Evolutionary conservation across 1,139 yeast genomes (phyloP).

Genomic region (Sporopachydermia cereana): DNA sequence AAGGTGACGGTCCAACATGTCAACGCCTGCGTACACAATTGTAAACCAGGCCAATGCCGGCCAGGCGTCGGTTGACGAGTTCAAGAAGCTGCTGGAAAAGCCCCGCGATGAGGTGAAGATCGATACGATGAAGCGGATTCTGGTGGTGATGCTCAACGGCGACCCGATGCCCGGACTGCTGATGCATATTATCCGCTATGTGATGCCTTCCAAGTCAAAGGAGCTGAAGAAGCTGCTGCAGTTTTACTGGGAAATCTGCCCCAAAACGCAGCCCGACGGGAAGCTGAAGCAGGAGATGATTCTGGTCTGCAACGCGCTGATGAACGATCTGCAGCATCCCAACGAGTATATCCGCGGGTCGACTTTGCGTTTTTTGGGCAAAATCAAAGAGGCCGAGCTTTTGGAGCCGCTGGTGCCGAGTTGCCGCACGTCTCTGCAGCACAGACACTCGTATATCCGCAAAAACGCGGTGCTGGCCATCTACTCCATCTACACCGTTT

Average conservation of each 20-base stretch:
- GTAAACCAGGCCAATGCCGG: slow-evolving; percentile 65
- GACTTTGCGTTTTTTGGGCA: slow-evolving; percentile 82
- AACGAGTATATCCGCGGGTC: slow-evolving; percentile 95
- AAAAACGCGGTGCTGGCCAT: slow-evolving; percentile 94
- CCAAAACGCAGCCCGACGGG: slow-evolving; percentile 79
- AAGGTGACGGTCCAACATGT: slow-evolving; percentile 3
- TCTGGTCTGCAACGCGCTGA: slow-evolving; percentile 94
- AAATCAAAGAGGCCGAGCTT: slow-evolving; percentile 84
- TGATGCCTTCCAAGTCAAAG: slow-evolving; percentile 91
- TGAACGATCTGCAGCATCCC: slow-evolving; percentile 95
- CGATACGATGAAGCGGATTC: slow-evolving; percentile 79
- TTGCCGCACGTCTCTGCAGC: slow-evolving; percentile 82
- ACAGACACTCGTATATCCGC: slow-evolving; percentile 95
- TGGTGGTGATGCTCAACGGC: slow-evolving; percentile 83
- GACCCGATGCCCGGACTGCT: slow-evolving; percentile 89
- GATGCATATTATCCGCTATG: slow-evolving; percentile 94
- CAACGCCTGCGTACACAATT: slow-evolving; percentile 52
- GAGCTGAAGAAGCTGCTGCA: slow-evolving; percentile 85
- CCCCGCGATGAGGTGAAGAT: slow-evolving; percentile 83
- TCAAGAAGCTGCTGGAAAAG: slow-evolving; percentile 71
- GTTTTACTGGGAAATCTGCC: slow-evolving; percentile 97
- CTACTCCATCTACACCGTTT: slow-evolving; percentile 60
- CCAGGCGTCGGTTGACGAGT: slow-evolving; percentile 65
- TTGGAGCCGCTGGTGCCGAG: slow-evolving; percentile 93
- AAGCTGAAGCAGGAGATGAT: slow-evolving; percentile 97